These are phyloP conservation scores for Cyphellophora attinorum DNA, from an alignment of 2,329 filamentous ascomycete genomes.

Conservation along the genomic window DNA sequence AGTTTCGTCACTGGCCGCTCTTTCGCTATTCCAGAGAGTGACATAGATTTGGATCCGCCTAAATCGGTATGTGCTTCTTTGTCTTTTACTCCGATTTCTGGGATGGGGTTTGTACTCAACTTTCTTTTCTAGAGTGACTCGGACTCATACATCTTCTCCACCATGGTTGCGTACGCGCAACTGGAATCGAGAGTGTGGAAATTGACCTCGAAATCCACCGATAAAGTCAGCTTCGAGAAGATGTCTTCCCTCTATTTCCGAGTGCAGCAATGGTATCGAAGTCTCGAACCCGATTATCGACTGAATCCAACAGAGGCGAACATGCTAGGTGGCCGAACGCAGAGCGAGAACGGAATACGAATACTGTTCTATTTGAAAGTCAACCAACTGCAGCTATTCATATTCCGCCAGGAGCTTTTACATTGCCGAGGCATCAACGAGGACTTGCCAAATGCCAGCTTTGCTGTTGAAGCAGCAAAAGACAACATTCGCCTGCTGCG, in stretches of 20 bases:
- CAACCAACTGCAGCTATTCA: slow-evolving; percentile 36
- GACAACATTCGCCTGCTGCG: slow-evolving; percentile 28
- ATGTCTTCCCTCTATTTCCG: too few relatives aligned
- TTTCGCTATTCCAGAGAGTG: slow-evolving; percentile 38
- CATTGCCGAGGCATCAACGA: slow-evolving; percentile 27
- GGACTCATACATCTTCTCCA: too few relatives aligned
- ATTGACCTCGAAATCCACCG: too few relatives aligned
- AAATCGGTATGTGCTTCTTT: slow-evolving; percentile 28
- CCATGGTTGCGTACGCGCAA: too few relatives aligned
- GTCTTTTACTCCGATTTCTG: neutral
- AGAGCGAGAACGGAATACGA: slow-evolving; percentile 31
- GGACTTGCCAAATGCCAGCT: slow-evolving; percentile 25
- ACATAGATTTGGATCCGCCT: slow-evolving; percentile 39
- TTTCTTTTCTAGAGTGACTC: neutral
- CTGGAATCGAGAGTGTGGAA: too few relatives aligned
- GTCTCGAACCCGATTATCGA: too few relatives aligned
- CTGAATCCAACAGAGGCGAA: too few relatives aligned
- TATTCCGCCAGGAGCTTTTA: slow-evolving; percentile 35
- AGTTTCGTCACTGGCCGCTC: slow-evolving; percentile 43
- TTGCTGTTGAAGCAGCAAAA: slow-evolving; percentile 31
- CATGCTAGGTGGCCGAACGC: too few relatives aligned
- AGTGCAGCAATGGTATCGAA: too few relatives aligned
- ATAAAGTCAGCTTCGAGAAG: too few relatives aligned
- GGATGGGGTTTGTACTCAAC: neutral
- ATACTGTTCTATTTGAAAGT: slow-evolving; percentile 36